Base-by-base conservation (phyloP, 2,329 filamentous ascomycete genomes). In the Ophiostoma sp. region DNA sequence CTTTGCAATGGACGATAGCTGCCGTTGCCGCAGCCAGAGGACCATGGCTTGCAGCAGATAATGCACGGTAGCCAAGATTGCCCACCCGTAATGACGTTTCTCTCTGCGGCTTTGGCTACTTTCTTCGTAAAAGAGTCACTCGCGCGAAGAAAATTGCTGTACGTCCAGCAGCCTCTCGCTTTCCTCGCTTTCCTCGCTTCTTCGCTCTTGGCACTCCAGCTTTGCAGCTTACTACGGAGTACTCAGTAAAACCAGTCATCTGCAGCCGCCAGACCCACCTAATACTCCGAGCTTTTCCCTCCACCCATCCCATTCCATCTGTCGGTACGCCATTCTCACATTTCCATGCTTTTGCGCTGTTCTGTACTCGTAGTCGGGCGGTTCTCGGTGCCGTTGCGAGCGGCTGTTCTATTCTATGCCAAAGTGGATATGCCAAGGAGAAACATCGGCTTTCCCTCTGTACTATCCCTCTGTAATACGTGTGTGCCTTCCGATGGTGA, bases 351-450 rank as follows among this genome's bases (percentile, higher is more conserved):
- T 16, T 63, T 63, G 40, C 60, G 14, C 12, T 52, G 14, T 52
- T 11, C 44, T 8, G 44, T 12, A 14, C 7, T 36, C 42, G n/a
- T 12, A 14, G 14, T 36, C 42, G n/a, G 40, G n/a, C 67, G 67
- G 67, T 65, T 68, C 18, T 68, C 67, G 67, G 67, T 65, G 49
- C 67, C 49, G 67, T 36, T 52, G 40, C 38, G 27, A 27, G 27
- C 27, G 27, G 27, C 44, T 52, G 41, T 11, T 42, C 16, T 12
- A n/a, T 4, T 5, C 45, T 60, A 27, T 60, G 27, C 27, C 27
- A 38, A 62, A 40, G 36, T 62, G 55, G 27, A n/a, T 2, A 3
- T 11, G 38, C 58, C 38, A 62, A 41, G 58, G 58, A 62, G 58
- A 41, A 62, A 62, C 16, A 11, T 40, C 55, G 36, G 36, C 55